Evolutionary conservation across 495 filamentous ascomycete genomes (phyloP), one percentile per base, ranked within the genome.

Genomic region (Neurospora sp.): DNA sequence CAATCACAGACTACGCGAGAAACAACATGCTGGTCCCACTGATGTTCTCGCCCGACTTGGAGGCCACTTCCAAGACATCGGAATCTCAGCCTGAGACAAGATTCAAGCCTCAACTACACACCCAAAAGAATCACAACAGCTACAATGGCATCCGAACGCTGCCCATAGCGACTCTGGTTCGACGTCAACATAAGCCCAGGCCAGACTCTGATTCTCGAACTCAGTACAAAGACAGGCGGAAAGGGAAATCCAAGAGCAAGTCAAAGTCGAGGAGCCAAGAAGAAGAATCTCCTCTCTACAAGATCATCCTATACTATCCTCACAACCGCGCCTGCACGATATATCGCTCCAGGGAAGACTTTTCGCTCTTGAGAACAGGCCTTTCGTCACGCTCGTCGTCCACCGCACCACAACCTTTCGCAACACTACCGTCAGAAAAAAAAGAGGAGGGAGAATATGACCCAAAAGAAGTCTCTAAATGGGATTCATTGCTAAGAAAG

Each of bases 291-390:
- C 71, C 66, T 12, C 54, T 75, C 18, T 79, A 74, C 75, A 72
- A 76, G 27, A 70, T 82, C 23, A 76, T 72, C 16, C 78, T 82
- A 3, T 75, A 74, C 73, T 82, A 80, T 70, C 8, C 62, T 23
- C 74, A 73, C 41, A 81, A 82, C 78, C 78, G 80, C 11, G 78
- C 80, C 38, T 82, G 80, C 77, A 75, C 73, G 39, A 73, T 82
- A 70, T 73, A 73, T 73, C 79, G 79, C 44, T 70, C 76, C 37
- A 69, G 70, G 39, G 74, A 77, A 44, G 79, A 82, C 70, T 78
- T 82, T 59, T 39, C n/a, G 16, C 4, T 8, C 5, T 72, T 82
- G 54, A 42, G 35, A 20, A 27, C 27, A 14, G 40, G 18, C 23
- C 27, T 66, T 27, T 6, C 5, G 3, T 38, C 70, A 18, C 59